These are phyloP conservation scores for Mortierella sp. DNA, from an alignment of 371 early-diverging fungal species.

Conservation along the genomic window DNA sequence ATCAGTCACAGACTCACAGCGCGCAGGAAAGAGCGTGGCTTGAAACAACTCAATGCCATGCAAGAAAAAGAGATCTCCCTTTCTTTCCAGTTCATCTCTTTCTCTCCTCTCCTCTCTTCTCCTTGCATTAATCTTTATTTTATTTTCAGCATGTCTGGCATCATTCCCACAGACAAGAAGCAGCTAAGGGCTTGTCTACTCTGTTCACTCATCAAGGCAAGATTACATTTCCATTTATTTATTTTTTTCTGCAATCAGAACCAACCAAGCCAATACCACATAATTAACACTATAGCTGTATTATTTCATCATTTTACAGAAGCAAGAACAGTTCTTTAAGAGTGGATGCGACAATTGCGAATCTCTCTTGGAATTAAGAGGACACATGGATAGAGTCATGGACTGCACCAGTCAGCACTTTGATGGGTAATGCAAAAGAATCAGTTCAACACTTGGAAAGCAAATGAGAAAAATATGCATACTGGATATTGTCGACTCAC, in stretches of 20 bases:
- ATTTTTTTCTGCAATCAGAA: not conserved
- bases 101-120: not conserved
- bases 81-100: not conserved
- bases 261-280: not conserved
- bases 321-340: slow-evolving; percentile 80
- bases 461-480: not conserved
- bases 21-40: too few species aligned
- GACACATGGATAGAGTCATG: slow-evolving; percentile 73
- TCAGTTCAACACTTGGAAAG: not conserved
- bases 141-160: slow-evolving; percentile 64
- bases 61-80: not conserved
- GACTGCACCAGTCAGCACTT: slow-evolving; percentile 92
- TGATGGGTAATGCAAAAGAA: slow-evolving; percentile 74
- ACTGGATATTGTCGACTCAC: not conserved
- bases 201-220: slow-evolving; percentile 92
- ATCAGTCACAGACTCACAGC: too few species aligned
- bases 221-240: not conserved
- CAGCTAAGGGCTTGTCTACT: slow-evolving; percentile 92
- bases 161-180: slow-evolving; percentile 80
- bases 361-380: slow-evolving; percentile 82
- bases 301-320: slow-evolving; percentile 51
- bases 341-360: slow-evolving; percentile 96
- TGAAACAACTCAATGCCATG: not conserved
- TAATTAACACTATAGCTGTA: not conserved
- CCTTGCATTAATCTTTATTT: slow-evolving; percentile 23